phyloP scores from a whole-genome alignment of 176 grass and related monocot genomes.

The Alopecurus myosuroides region DNA sequence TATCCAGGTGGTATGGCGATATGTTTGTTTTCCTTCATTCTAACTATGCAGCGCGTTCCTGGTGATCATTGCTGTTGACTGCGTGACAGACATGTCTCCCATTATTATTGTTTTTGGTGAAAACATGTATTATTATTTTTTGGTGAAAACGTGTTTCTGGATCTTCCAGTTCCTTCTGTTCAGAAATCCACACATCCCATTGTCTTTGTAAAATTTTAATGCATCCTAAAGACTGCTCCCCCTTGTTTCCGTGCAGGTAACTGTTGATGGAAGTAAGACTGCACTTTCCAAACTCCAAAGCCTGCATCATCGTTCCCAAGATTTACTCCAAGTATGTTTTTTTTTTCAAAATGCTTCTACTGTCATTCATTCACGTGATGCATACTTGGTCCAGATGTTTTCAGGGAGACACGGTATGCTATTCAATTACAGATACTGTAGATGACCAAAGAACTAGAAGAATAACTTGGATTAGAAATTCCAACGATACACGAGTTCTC shows the following conservation, averaged over 20 bases:
- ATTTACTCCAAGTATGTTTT: background rate
- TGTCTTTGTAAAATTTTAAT: background rate
- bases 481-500: conserved; percentile 32
- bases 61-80: background rate
- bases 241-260: conserved; percentile 11
- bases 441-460: conserved; percentile 2
- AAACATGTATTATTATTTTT: too few species aligned
- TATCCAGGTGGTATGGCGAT: background rate
- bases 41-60: background rate
- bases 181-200: background rate
- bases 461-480: conserved; percentile 34
- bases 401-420: background rate
- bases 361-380: conserved; percentile 5
- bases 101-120: background rate
- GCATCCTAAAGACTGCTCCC: background rate
- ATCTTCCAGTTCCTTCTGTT: background rate
- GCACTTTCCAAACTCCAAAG: background rate
- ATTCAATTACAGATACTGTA: background rate
- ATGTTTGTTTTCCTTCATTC: background rate
- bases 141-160: background rate
- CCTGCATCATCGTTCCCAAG: background rate
- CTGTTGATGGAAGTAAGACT: background rate
- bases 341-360: background rate
- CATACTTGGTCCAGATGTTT: background rate
- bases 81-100: background rate